Percentiles rank a stretch among this genome's conserved stretches.
phyloP scores from a whole-genome alignment of 495 filamentous ascomycete genomes.

The Penicillium coffeae region DNA sequence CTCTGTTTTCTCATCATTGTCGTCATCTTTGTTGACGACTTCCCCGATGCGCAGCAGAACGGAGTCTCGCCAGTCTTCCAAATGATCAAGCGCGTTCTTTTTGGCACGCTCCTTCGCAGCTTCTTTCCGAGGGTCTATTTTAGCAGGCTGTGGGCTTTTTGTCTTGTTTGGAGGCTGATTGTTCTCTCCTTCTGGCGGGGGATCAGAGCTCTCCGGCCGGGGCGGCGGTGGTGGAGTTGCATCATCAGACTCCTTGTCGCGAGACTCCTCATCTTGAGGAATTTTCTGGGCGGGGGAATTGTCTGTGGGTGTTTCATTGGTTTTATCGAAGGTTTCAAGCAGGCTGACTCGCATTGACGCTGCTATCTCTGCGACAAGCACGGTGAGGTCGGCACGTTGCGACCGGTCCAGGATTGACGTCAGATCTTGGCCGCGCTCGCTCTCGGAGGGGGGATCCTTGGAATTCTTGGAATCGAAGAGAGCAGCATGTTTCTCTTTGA shows the following conservation, averaged over 20 bases:
- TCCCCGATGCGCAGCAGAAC: slow-evolving; percentile 62
- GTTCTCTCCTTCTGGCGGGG: not conserved
- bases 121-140: not conserved
- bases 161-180: not conserved
- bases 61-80: slow-evolving; percentile 61
- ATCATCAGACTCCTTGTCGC: slow-evolving; percentile 2
- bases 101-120: slow-evolving; percentile 23
- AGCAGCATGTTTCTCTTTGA: slow-evolving; percentile 37
- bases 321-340: slow-evolving; percentile 36
- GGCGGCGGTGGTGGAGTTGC: slow-evolving; percentile 13
- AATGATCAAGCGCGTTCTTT: slow-evolving; percentile 45
- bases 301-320: slow-evolving; percentile 4
- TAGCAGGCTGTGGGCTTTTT: slow-evolving; percentile 5
- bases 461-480: slow-evolving; percentile 31
- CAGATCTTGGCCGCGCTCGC: slow-evolving; percentile 40
- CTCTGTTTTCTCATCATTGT: slow-evolving; percentile 23
- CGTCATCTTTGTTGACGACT: slow-evolving; percentile 57
- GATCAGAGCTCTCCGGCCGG: slow-evolving; percentile 10
- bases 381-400: slow-evolving; percentile 46
- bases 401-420: slow-evolving; percentile 48
- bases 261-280: slow-evolving; percentile 1
- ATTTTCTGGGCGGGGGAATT: not conserved
- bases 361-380: slow-evolving; percentile 41
- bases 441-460: slow-evolving; percentile 16
- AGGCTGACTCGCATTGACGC: slow-evolving; percentile 44